Evolutionary conservation across 805 yeast species (phyloP).

Genomic region (Groenewaldozyma salmanticensis): DNA sequence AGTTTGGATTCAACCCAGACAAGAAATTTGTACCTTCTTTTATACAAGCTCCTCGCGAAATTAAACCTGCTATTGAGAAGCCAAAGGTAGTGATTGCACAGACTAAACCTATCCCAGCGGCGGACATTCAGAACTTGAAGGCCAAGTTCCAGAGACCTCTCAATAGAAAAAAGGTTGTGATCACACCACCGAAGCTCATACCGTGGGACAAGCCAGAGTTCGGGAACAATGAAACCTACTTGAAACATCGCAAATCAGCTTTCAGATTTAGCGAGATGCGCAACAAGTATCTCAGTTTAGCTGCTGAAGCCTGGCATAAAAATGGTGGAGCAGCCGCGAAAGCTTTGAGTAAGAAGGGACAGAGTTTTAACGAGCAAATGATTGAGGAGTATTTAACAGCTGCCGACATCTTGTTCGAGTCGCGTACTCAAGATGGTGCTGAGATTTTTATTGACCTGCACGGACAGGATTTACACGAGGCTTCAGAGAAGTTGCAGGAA

Average conservation of each 20-base stretch:
- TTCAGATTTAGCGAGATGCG: constrained; percentile 22
- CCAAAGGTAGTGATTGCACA: background rate
- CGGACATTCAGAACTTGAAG: background rate
- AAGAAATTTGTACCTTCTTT: constrained; percentile 6
- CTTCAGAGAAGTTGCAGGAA: constrained; percentile 23
- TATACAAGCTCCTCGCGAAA: background rate
- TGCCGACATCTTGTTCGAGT: constrained; percentile 20
- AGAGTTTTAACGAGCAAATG: constrained; percentile 23
- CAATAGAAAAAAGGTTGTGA: constrained; percentile 4
- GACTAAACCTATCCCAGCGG: too few relatives aligned
- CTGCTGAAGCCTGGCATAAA: constrained; percentile 24
- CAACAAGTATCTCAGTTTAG: constrained; percentile 27
- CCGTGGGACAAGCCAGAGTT: constrained; percentile 25
- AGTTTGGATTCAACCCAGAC: constrained; percentile 9
- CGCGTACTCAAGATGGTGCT: constrained; percentile 16
- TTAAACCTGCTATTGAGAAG: background rate
- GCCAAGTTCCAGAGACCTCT: constrained; percentile 4
- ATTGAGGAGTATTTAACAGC: constrained; percentile 19
- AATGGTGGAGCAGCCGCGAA: constrained; percentile 26
- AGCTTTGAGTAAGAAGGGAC: constrained; percentile 25
- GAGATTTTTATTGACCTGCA: constrained; percentile 27
- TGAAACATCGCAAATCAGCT: constrained; percentile 21
- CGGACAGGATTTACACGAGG: constrained; percentile 28
- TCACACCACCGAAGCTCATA: constrained; percentile 5
- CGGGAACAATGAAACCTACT: constrained; percentile 19